Evolutionary conservation across 371 early-diverging fungal species (phyloP).

Genomic region (Mortierella sp.): DNA sequence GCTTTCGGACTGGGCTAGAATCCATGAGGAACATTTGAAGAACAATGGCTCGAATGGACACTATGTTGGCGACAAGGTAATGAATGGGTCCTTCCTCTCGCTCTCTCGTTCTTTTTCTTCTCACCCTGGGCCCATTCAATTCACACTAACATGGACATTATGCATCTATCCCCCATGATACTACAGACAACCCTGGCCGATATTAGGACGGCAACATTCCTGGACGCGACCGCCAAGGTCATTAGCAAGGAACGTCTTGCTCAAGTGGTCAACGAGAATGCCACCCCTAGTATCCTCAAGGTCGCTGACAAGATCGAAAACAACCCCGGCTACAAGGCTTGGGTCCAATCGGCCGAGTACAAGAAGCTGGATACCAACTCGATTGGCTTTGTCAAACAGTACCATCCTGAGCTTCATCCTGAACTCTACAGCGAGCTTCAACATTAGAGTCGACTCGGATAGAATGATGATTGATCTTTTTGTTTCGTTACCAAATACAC

Average conservation of each 20-base stretch:
- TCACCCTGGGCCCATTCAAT: no score
- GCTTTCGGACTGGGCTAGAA: slow-evolving; percentile 11
- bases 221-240: slow-evolving; percentile 19
- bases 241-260: slow-evolving; percentile 22
- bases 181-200: slow-evolving; percentile 33
- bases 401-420: no score
- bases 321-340: slow-evolving; percentile 22
- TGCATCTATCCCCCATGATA: not conserved
- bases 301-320: slow-evolving; percentile 15
- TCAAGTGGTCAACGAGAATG: slow-evolving; percentile 14
- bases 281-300: slow-evolving; percentile 20
- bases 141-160: not conserved
- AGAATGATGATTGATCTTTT: no score
- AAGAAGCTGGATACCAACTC: slow-evolving; percentile 11
- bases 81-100: not conserved
- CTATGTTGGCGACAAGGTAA: slow-evolving; percentile 33
- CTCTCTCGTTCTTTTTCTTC: not conserved
- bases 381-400: slow-evolving; percentile 9
- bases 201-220: slow-evolving; percentile 16
- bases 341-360: slow-evolving; percentile 28
- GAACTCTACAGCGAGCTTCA: no score
- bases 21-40: slow-evolving; percentile 25
- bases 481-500: no score
- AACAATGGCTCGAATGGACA: slow-evolving; percentile 24
- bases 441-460: no score